A percentile compares a stretch with the other conserved stretches of the same genome.
These are phyloP conservation scores for Berberis vulgaris DNA, from an alignment of 164 flowering plant species.

Conservation along the genomic window DNA sequence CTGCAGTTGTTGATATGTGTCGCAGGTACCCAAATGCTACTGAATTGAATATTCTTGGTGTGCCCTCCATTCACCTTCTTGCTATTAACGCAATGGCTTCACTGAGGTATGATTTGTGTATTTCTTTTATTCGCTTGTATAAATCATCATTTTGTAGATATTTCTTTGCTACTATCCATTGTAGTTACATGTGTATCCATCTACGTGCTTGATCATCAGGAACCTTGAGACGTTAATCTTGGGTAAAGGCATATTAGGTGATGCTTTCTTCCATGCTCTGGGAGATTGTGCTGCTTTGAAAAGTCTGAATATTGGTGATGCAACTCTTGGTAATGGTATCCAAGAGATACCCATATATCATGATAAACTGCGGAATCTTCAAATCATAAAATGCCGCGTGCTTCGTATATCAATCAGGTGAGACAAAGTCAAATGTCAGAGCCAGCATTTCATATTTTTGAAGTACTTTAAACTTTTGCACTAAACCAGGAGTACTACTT, in stretches of 20 bases:
- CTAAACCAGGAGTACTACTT: slow-evolving; percentile 9
- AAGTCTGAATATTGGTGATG: slow-evolving; percentile 51
- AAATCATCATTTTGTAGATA: neutral
- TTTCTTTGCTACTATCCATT: neutral
- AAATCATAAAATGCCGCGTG: slow-evolving; percentile 74
- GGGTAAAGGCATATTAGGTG: slow-evolving; percentile 70
- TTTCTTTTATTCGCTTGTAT: slow-evolving; percentile 4
- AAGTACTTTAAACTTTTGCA: neutral
- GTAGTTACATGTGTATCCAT: slow-evolving; percentile 3
- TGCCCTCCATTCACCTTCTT: slow-evolving; percentile 46
- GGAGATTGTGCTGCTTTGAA: slow-evolving; percentile 59
- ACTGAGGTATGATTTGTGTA: slow-evolving; percentile 37
- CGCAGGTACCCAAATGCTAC: slow-evolving; percentile 80
- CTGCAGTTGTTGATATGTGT: slow-evolving; percentile 85
- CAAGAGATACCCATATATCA: slow-evolving; percentile 76
- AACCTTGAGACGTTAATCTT: slow-evolving; percentile 60
- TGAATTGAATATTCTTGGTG: slow-evolving; percentile 61
- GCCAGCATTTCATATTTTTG: neutral
- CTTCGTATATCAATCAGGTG: slow-evolving; percentile 79
- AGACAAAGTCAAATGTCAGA: neutral
- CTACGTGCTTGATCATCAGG: slow-evolving; percentile 29
- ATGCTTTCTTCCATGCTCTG: slow-evolving; percentile 62
- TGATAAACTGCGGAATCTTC: slow-evolving; percentile 65
- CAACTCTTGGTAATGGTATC: slow-evolving; percentile 68
- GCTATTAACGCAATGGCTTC: slow-evolving; percentile 55